These are phyloP conservation scores for Sporothrix euskadiensis DNA, from an alignment of 2,329 filamentous ascomycete species.

Conservation along the genomic window DNA sequence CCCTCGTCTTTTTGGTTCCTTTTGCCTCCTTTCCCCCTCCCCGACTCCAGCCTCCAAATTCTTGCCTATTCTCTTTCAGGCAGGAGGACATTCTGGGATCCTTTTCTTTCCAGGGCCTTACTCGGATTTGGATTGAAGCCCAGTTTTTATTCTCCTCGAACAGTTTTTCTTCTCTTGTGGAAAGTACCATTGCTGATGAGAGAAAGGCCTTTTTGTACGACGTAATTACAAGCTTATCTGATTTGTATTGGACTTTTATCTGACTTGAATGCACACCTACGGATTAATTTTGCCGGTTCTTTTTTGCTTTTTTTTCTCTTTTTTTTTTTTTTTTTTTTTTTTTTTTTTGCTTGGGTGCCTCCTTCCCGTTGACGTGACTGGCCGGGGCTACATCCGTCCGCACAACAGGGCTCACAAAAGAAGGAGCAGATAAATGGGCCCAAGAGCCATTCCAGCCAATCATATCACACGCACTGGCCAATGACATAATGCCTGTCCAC, in stretches of 20 bases:
- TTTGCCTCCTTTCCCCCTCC: background rate
- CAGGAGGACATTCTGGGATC: background rate
- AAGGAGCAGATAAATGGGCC: background rate
- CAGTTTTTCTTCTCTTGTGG: background rate
- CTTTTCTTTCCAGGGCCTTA: background rate
- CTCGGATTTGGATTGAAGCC: background rate
- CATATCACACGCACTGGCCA: background rate
- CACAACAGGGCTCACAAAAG: background rate
- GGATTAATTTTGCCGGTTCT: background rate
- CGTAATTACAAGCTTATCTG: background rate
- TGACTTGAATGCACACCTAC: background rate
- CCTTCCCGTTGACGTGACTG: background rate
- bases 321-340: too few species aligned
- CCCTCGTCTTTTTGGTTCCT: background rate
- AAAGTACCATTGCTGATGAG: constrained; percentile 8
- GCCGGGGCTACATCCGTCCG: background rate
- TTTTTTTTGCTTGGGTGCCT: background rate
- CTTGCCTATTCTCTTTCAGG: constrained; percentile 9
- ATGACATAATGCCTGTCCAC: constrained; percentile 17
- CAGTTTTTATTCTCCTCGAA: background rate
- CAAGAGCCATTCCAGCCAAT: background rate
- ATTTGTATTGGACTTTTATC: background rate
- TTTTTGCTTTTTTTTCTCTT: background rate
- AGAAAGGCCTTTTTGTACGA: background rate
- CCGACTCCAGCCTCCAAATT: background rate